phyloP scores from a whole-genome alignment of 768 basidiomycete genomes.

The Lentinula raphanica region DNA sequence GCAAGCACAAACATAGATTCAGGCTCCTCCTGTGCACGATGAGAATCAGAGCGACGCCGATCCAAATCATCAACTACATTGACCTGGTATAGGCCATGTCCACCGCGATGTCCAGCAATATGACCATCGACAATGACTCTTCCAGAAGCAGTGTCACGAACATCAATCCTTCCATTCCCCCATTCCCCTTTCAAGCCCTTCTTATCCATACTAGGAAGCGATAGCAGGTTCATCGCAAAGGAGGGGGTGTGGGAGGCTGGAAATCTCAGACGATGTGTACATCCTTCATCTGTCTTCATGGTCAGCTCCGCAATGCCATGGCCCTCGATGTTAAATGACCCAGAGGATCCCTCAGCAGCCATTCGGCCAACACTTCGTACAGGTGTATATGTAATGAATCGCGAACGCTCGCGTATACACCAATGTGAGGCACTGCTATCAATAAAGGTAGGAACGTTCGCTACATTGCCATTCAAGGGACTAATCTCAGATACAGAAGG shows the following conservation, averaged over 20 bases:
- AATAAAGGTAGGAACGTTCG: neutral
- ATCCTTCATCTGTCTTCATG: too few species aligned
- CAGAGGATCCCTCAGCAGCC: neutral
- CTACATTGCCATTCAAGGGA: neutral
- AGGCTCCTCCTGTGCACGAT: too few species aligned
- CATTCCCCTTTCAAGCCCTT: too few species aligned
- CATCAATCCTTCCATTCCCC: neutral
- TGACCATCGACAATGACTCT: neutral
- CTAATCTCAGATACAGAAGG: neutral
- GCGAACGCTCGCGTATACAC: neutral
- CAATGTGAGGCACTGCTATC: neutral
- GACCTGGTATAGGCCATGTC: neutral
- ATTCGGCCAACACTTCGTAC: neutral
- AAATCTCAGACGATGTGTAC: neutral
- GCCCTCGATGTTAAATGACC: neutral
- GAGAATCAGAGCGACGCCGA: too few species aligned
- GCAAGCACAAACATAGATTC: too few species aligned
- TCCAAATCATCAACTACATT: too few species aligned
- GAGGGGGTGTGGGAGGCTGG: too few species aligned
- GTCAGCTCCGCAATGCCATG: neutral
- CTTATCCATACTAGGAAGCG: too few species aligned
- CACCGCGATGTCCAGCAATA: neutral
- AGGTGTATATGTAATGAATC: neutral
- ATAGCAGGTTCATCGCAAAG: too few species aligned
- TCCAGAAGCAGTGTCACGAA: neutral